These are phyloP conservation scores for Fusarium sp. DNA, from an alignment of 2,329 filamentous ascomycete species.

Conservation along the genomic window DNA sequence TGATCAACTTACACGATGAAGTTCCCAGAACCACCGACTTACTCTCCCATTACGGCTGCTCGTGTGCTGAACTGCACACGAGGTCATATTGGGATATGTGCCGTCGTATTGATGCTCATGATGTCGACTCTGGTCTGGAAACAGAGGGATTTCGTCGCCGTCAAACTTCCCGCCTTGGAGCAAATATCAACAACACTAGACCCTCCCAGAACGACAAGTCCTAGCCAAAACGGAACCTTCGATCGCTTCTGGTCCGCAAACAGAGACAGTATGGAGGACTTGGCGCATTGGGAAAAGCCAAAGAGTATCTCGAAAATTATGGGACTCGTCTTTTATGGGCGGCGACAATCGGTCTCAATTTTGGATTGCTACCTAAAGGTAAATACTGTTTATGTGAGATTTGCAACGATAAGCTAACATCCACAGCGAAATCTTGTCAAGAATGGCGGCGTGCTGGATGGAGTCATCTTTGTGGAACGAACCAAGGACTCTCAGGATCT, in stretches of 20 bases:
- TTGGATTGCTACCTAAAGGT: slow-evolving; percentile 60
- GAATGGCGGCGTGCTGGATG: slow-evolving; percentile 58
- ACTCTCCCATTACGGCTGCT: neutral
- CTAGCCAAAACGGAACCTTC: neutral
- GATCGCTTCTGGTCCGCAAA: slow-evolving; percentile 42
- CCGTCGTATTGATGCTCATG: slow-evolving; percentile 30
- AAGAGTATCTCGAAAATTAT: slow-evolving; percentile 50
- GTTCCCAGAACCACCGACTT: neutral
- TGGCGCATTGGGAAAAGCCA: slow-evolving; percentile 36
- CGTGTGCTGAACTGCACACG: slow-evolving; percentile 20
- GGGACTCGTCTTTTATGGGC: slow-evolving; percentile 59
- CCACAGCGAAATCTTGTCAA: slow-evolving; percentile 55
- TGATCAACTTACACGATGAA: slow-evolving; percentile 16
- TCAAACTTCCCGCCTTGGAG: slow-evolving; percentile 20
- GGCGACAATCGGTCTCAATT: slow-evolving; percentile 56
- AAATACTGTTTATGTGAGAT: neutral
- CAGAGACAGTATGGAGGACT: slow-evolving; percentile 25
- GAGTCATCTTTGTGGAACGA: slow-evolving; percentile 57
- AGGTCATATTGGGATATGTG: slow-evolving; percentile 29
- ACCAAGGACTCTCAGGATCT: slow-evolving; percentile 54
- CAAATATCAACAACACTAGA: neutral
- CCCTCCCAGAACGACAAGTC: neutral
- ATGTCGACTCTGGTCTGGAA: slow-evolving; percentile 33
- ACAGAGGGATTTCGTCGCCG: slow-evolving; percentile 24
- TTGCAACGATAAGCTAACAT: neutral